Evolutionary conservation across 2,329 filamentous ascomycete species (phyloP).

Genomic region (Drechslerella dactyloides): DNA sequence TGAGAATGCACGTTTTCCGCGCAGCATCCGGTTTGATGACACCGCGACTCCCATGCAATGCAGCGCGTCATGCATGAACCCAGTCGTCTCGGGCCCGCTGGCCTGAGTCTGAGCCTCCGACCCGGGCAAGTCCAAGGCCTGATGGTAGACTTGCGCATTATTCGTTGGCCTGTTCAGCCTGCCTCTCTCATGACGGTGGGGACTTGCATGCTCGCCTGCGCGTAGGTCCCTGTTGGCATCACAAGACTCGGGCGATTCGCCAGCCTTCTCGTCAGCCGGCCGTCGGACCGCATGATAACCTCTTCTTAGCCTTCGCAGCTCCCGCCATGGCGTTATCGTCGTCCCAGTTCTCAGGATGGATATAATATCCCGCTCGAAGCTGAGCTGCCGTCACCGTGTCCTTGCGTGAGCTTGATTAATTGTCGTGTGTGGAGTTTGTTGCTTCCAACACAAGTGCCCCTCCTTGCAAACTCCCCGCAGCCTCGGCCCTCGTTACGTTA

Average conservation of each 20-base stretch:
- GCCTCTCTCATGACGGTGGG: background rate
- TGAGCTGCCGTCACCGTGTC: background rate
- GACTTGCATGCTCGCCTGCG: background rate
- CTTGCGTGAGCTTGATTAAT: background rate
- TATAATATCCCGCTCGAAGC: constrained; percentile 6
- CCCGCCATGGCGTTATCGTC: background rate
- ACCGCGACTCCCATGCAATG: background rate
- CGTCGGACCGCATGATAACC: background rate
- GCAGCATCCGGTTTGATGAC: background rate
- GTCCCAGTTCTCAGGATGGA: background rate
- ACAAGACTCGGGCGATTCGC: constrained; percentile 16
- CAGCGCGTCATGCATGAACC: background rate
- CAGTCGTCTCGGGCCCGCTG: background rate
- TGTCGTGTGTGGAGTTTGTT: background rate
- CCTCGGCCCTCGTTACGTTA: background rate
- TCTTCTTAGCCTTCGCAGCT: background rate
- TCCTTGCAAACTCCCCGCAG: background rate
- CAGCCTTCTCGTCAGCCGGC: constrained; percentile 29
- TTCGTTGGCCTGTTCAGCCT: background rate
- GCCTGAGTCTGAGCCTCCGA: background rate
- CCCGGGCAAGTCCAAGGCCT: background rate
- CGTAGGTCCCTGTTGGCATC: background rate
- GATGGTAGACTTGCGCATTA: background rate
- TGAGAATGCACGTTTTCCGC: background rate
- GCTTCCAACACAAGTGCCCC: constrained; percentile 4